Conservation (phyloP, 805 yeast genomes). For the Candida mattraensis region DNA sequence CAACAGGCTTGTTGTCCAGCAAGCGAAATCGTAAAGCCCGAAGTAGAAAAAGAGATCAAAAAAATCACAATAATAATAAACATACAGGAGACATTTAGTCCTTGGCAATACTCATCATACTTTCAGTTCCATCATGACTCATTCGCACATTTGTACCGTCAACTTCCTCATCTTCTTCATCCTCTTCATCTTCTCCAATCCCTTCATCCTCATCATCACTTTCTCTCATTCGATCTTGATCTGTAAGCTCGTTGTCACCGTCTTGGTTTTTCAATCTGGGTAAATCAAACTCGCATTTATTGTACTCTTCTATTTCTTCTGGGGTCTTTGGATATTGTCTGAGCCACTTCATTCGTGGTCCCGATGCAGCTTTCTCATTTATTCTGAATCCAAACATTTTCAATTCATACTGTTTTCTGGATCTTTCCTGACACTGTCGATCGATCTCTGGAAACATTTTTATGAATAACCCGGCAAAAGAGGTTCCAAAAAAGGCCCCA, state of each 20-base stretch:
- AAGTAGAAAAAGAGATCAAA: no score
- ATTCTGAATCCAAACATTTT: constrained; percentile 87
- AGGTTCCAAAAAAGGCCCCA: constrained; percentile 96
- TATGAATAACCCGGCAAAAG: constrained; percentile 89
- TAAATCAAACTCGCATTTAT: constrained; percentile 60
- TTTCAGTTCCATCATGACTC: constrained; percentile 32
- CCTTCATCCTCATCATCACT: no score
- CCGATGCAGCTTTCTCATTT: constrained; percentile 69
- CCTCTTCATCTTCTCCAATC: constrained; percentile 18
- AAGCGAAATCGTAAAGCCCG: no score
- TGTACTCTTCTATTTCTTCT: constrained; percentile 61
- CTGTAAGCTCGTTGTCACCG: constrained; percentile 27
- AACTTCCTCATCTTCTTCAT: constrained; percentile 23
- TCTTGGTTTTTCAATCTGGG: no score
- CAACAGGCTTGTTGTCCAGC: no score
- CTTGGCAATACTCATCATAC: constrained; percentile 34
- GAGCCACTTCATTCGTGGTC: constrained; percentile 96
- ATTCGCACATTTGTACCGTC: constrained; percentile 18
- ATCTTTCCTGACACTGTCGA: constrained; percentile 63
- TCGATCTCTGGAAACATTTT: constrained; percentile 91
- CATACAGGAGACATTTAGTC: constrained; percentile 16
- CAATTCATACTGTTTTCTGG: constrained; percentile 61
- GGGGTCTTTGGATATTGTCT: constrained; percentile 69
- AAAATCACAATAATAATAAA: constrained; percentile 6
- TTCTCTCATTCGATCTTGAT: no score